A percentile compares a stretch with the other conserved stretches of the same genome.
Evolutionary conservation across 306 rosid genomes (phyloP).

Genomic region (Lablab purpureus): DNA sequence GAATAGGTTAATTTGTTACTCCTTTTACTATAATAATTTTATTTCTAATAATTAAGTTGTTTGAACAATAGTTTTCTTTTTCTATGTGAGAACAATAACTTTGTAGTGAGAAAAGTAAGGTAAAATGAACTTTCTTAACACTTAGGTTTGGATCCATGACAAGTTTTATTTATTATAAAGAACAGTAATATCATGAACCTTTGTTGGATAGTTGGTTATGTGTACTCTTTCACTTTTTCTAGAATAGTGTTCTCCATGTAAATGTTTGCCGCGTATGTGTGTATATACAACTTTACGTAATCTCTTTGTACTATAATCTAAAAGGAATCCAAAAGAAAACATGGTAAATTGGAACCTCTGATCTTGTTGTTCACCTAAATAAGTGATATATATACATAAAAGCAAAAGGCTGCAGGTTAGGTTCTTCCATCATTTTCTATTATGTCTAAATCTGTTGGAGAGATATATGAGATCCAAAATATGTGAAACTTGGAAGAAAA

Average conservation of each 20-base stretch:
- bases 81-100: background rate
- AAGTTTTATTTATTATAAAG: background rate
- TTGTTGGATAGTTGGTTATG: background rate
- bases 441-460: background rate
- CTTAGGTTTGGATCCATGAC: background rate
- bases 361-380: too few species aligned
- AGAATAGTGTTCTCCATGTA: background rate
- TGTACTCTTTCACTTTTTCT: constrained; percentile 2
- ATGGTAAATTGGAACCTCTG: background rate
- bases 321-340: background rate
- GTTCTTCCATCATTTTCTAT: background rate
- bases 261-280: background rate
- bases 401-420: constrained; percentile 16
- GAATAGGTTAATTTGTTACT: too few species aligned
- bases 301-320: background rate
- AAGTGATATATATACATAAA: too few species aligned
- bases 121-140: background rate
- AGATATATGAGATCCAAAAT: constrained; percentile 9
- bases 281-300: background rate
- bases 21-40: too few species aligned
- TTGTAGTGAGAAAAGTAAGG: background rate
- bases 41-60: too few species aligned
- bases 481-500: background rate
- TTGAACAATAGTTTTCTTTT: too few species aligned
- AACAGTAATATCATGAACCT: background rate